phyloP scores from a whole-genome alignment of 306 rosid genomes.

The Clitoria ternatea region DNA sequence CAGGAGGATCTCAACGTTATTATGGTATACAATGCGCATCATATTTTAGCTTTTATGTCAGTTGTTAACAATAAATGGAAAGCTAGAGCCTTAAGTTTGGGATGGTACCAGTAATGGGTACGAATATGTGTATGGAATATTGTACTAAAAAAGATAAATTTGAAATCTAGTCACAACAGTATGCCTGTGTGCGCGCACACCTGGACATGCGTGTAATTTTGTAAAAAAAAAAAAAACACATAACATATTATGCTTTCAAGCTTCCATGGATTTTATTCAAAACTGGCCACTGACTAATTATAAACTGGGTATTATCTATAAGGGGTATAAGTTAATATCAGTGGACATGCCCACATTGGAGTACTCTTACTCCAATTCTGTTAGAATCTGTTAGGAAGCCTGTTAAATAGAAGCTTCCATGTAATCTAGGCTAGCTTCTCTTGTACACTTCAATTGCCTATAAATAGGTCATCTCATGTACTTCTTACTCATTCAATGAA shows the following conservation, averaged over 20 bases:
- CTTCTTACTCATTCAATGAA: too few species aligned
- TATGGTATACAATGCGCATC: slow-evolving; percentile 55
- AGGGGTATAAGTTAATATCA: too few species aligned
- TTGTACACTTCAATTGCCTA: too few species aligned
- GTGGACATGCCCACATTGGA: too few species aligned
- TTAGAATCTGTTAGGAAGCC: too few species aligned
- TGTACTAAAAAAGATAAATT: neutral
- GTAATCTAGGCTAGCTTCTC: too few species aligned
- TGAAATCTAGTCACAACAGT: neutral
- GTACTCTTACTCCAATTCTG: too few species aligned
- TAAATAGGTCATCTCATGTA: too few species aligned
- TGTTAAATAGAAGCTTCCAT: too few species aligned
- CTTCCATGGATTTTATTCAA: too few species aligned
- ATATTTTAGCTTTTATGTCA: neutral
- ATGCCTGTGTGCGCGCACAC: neutral
- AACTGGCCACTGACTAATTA: neutral
- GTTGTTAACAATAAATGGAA: slow-evolving; percentile 5
- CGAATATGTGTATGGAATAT: neutral
- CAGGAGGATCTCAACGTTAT: slow-evolving; percentile 99
- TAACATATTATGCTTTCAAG: neutral
- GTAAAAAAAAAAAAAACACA: neutral
- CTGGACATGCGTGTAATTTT: too few species aligned
- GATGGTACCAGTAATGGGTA: neutral
- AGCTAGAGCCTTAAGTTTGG: neutral
- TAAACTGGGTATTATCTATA: neutral